Base-by-base conservation (phyloP, 805 yeast species). In the Suhomyces sp. region DNA sequence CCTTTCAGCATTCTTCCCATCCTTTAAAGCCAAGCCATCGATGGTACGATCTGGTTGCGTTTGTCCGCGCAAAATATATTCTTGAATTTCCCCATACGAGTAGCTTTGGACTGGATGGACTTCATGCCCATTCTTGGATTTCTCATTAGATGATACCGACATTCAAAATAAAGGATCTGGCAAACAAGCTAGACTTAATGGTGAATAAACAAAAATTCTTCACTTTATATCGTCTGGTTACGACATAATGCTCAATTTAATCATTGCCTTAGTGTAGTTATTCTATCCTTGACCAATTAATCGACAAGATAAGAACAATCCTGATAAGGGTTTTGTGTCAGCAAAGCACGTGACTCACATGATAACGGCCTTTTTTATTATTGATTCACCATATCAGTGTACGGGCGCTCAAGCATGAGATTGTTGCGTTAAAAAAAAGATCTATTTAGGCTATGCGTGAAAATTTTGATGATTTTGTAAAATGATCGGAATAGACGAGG, bases 1-100 rank as follows among this genome's bases (percentile, higher is more conserved):
- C 48, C 47, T 49, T 13, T 22, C 49, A 13, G 57, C 48, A n/a
- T 53, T 35, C 25, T 45, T 53, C n/a, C 22, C 35, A n/a, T 49
- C 41, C 4, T 44, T 20, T 3, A 27, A 20, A n/a, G 52, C 52
- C 15, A 50, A 13, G 2, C 43, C 29, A 43, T 52, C 55, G 35
- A 55, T 37, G 25, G 43, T 43, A 7, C 19, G 43, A 12, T 31
- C 43, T 44, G 41, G 39, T 19, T 39, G 25, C 40, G 40, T 19
- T 44, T 33, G 15, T 41, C 43, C 6, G 31, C 37, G n/a, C 15
- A 25, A 7, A 22, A 44, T 10, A 25, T 10, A 35, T 24, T 44
- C 15, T 12, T 49, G 21, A 35, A 40, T 22, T 19, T 44, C 43
- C 20, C 51, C 43, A 8, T 17, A 46, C n/a, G 35, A 9, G 15